A percentile compares a stretch with the other conserved stretches of the same genome.
These are phyloP conservation scores for Leptographium lundbergii DNA, from an alignment of 2,329 filamentous ascomycete species.

Conservation along the genomic window DNA sequence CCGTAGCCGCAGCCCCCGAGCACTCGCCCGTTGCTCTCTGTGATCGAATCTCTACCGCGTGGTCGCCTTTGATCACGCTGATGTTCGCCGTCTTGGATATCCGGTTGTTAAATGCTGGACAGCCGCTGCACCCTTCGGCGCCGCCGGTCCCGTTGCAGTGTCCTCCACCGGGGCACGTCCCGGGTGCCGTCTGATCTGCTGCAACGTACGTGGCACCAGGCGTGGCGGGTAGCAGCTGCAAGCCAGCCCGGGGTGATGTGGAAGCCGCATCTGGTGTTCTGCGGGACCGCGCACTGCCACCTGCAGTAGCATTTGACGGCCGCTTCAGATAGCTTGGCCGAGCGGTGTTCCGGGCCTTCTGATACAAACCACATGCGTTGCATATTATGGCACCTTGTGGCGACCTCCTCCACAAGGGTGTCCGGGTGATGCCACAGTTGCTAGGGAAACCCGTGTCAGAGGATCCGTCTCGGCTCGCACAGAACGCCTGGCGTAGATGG, in stretches of 20 bases:
- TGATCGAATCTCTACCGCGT: conserved; percentile 7
- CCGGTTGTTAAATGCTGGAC: conserved; percentile 94
- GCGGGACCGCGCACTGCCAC: conserved; percentile 21
- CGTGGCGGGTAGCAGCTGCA: conserved; percentile 27
- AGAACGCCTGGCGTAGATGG: too few relatives aligned
- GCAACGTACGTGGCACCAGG: conserved; percentile 59
- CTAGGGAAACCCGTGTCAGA: conserved; percentile 30
- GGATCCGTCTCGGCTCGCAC: not conserved
- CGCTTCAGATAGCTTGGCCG: conserved; percentile 85
- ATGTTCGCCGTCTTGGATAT: conserved; percentile 77
- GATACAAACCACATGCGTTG: conserved; percentile 91
- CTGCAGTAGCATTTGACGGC: conserved; percentile 41
- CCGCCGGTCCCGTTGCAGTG: conserved; percentile 94
- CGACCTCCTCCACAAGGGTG: conserved; percentile 87
- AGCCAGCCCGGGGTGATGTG: conserved; percentile 24
- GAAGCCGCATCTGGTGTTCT: conserved; percentile 26
- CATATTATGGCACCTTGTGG: conserved; percentile 91
- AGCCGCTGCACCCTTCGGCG: conserved; percentile 87
- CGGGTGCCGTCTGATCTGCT: conserved; percentile 59
- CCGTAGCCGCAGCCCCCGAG: not conserved
- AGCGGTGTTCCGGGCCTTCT: conserved; percentile 84
- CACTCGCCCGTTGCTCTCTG: not conserved
- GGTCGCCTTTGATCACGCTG: conserved; percentile 34
- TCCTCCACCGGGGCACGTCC: conserved; percentile 91
- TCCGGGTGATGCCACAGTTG: conserved; percentile 89